Evolutionary conservation across 1,139 yeast species (phyloP).

Genomic region (Saccharomyces uvarum): DNA sequence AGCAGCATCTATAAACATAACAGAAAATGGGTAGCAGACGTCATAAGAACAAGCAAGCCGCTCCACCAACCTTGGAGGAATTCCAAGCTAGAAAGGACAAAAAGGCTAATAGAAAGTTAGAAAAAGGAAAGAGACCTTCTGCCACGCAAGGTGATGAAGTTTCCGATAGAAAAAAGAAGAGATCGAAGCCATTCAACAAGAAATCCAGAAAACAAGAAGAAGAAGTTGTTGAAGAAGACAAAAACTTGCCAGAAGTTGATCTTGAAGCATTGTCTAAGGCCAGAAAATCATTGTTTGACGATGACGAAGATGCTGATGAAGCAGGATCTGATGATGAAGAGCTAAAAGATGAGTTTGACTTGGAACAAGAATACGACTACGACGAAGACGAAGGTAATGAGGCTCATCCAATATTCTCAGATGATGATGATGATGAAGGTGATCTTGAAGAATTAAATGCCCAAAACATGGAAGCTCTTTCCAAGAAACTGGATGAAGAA

Average conservation of each 20-base stretch:
- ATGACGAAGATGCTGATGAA: conserved; percentile 51
- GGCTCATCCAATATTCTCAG: conserved; percentile 77
- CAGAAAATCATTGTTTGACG: conserved; percentile 72
- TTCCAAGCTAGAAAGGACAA: conserved; percentile 53
- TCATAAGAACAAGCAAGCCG: conserved; percentile 83
- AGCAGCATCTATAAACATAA: not conserved
- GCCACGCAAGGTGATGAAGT: conserved; percentile 14
- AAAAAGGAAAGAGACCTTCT: conserved; percentile 18
- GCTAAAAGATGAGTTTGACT: conserved; percentile 50
- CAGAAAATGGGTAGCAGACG: conserved; percentile 74
- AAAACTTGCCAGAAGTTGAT: conserved; percentile 54
- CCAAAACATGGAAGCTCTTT: conserved; percentile 79
- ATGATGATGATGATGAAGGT: conserved; percentile 64
- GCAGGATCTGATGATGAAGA: conserved; percentile 41
- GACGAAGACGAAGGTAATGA: conserved; percentile 45
- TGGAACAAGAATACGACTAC: conserved; percentile 45
- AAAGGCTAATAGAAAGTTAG: conserved; percentile 29
- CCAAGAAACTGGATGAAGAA: conserved; percentile 61
- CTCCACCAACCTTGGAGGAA: conserved; percentile 81
- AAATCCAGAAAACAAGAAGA: conserved; percentile 29
- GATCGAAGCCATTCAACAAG: conserved; percentile 9
- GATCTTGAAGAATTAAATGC: conserved; percentile 77
- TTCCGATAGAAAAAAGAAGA: conserved; percentile 21
- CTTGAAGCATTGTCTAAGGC: conserved; percentile 55
- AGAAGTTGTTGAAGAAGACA: conserved; percentile 35